phyloP scores from a whole-genome alignment of 2,329 filamentous ascomycete species.

The Botryosphaeria dothidea region DNA sequence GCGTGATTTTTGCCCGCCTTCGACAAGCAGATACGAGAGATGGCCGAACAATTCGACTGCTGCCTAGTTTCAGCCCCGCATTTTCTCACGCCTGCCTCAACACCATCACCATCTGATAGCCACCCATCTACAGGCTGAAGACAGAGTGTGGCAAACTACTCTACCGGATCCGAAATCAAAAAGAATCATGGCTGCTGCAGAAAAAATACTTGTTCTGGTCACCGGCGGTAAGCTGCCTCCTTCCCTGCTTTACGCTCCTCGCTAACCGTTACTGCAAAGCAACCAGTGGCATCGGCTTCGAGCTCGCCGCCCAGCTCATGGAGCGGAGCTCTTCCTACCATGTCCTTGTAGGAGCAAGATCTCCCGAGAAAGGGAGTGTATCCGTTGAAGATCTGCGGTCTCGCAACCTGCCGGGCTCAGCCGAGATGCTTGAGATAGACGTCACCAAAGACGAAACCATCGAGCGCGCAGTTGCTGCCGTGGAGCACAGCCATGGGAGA shows the following conservation, averaged over 20 bases:
- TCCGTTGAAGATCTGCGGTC: constrained; percentile 29
- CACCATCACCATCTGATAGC: no score
- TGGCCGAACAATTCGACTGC: no score
- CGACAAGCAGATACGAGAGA: no score
- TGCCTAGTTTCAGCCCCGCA: no score
- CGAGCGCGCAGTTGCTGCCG: constrained; percentile 32
- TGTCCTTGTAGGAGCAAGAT: background rate
- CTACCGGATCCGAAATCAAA: no score
- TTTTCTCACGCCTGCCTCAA: no score
- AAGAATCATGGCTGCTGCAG: background rate
- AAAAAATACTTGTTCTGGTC: background rate
- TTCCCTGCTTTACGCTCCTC: background rate
- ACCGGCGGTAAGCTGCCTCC: background rate
- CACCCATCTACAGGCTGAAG: no score
- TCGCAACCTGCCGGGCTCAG: constrained; percentile 29
- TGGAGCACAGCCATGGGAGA: constrained; percentile 31
- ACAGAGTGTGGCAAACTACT: no score
- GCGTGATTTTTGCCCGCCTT: no score
- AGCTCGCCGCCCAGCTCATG: constrained; percentile 42
- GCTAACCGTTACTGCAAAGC: constrained; percentile 27
- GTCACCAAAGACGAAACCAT: constrained; percentile 47
- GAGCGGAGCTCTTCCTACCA: constrained; percentile 34
- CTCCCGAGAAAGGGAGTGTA: constrained; percentile 26
- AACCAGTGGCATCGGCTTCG: constrained; percentile 52
- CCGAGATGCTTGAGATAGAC: constrained; percentile 45